phyloP scores from a whole-genome alignment of 2,329 filamentous ascomycete genomes.

The Chrysoporthe deuterocubensis region DNA sequence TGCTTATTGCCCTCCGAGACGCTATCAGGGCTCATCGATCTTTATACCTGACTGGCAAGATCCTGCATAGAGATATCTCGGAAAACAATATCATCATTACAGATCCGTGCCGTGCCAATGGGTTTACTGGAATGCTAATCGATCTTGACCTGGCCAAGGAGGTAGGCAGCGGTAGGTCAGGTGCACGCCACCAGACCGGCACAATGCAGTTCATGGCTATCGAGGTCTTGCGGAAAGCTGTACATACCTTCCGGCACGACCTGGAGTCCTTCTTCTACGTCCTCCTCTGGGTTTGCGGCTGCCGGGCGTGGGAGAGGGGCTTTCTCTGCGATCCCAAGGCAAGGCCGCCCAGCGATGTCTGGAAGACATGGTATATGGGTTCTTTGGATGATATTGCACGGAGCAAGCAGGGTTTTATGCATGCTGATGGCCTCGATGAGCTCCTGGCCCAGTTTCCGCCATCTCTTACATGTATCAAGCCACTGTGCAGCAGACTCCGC shows the following conservation, averaged over 20 bases:
- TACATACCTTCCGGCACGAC: constrained; percentile 37
- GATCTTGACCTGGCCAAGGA: constrained; percentile 40
- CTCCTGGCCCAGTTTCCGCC: neutral
- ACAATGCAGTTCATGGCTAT: constrained; percentile 42
- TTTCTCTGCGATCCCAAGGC: neutral
- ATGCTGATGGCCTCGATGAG: neutral
- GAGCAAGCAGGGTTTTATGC: constrained; percentile 21
- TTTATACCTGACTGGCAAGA: constrained; percentile 38
- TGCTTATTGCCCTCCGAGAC: constrained; percentile 41
- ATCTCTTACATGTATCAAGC: neutral
- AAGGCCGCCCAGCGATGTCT: neutral
- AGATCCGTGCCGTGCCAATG: constrained; percentile 24
- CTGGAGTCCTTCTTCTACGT: constrained; percentile 29
- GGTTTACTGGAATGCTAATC: constrained; percentile 40
- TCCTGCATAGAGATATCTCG: constrained; percentile 44
- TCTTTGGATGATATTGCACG: neutral
- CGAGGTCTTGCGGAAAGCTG: constrained; percentile 37
- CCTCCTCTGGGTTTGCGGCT: constrained; percentile 5
- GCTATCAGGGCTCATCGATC: constrained; percentile 43
- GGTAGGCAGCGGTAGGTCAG: constrained; percentile 31
- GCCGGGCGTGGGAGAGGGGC: neutral
- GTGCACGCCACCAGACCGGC: constrained; percentile 35
- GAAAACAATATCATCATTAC: constrained; percentile 45
- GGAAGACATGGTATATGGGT: neutral
- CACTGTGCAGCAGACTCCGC: neutral